phyloP scores from a whole-genome alignment of 2,329 filamentous ascomycete species.

The Claviceps africana region DNA sequence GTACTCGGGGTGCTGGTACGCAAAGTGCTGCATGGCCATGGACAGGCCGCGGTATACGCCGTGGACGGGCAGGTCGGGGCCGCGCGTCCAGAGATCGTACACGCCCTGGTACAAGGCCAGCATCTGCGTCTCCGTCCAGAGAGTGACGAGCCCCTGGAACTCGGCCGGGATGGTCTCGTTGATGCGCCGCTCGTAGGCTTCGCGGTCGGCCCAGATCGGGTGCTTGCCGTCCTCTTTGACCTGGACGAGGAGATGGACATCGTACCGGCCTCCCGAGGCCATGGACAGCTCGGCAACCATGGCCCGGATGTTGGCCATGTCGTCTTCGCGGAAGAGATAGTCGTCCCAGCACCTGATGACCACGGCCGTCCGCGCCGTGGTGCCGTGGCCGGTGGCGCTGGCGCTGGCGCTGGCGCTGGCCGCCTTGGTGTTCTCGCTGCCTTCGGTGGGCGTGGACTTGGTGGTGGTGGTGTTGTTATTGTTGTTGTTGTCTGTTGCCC shows the following conservation, averaged over 20 bases:
- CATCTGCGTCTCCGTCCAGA: conserved; percentile 96
- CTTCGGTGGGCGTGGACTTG: neutral
- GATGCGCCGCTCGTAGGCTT: conserved; percentile 52
- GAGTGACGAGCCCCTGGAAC: conserved; percentile 73
- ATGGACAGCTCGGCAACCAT: conserved; percentile 72
- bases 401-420: neutral
- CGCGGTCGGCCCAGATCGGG: conserved; percentile 65
- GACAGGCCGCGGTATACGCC: conserved; percentile 85
- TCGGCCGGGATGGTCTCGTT: conserved; percentile 62
- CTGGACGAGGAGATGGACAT: conserved; percentile 74
- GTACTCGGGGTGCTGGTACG: conserved; percentile 75
- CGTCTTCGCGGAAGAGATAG: conserved; percentile 65
- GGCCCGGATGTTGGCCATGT: conserved; percentile 67
- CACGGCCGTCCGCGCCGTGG: conserved; percentile 47
- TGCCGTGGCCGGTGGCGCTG: conserved; percentile 6
- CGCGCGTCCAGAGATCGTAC: conserved; percentile 56
- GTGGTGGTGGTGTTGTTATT: neutral
- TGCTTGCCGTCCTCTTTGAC: conserved; percentile 62
- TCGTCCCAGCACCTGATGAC: conserved; percentile 74
- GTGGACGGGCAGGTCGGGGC: conserved; percentile 62
- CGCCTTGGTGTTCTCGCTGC: conserved; percentile 4
- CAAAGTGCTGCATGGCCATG: conserved; percentile 92
- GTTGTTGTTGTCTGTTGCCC: neutral
- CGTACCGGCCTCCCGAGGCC: conserved; percentile 73
- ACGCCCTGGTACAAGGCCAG: conserved; percentile 76